Percentiles rank a stretch among this genome's conserved stretches.
Evolutionary conservation across 352 stramenopile species (phyloP).

Genomic region (Phytophthora foliorum): DNA sequence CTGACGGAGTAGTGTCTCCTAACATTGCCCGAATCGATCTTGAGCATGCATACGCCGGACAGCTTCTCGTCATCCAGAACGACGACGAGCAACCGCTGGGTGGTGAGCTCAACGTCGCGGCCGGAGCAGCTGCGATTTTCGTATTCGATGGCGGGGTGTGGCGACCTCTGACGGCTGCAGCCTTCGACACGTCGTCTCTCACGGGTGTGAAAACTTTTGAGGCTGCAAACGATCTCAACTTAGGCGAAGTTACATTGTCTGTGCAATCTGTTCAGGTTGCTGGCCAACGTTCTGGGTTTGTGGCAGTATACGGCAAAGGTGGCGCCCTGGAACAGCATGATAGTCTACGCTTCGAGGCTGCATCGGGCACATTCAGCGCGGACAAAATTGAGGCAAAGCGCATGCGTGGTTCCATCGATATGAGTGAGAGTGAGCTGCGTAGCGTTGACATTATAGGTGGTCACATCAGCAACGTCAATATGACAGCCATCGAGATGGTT

Average conservation of each 20-base stretch:
- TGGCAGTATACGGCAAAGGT: conserved; percentile 80
- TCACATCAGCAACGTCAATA: conserved; percentile 82
- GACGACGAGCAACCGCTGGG: conserved; percentile 65
- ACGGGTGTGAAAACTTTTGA: conserved; percentile 68
- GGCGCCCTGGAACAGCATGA: conserved; percentile 71
- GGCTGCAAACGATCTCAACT: conserved; percentile 75
- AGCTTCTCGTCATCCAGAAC: conserved; percentile 83
- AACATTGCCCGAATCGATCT: conserved; percentile 60
- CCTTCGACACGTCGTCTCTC: conserved; percentile 71
- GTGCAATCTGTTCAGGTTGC: conserved; percentile 72
- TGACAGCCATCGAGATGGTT: conserved; percentile 75
- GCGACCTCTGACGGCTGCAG: conserved; percentile 72
- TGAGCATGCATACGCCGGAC: conserved; percentile 52
- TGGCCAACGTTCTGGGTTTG: conserved; percentile 57
- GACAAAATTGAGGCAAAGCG: conserved; percentile 57
- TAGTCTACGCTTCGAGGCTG: conserved; percentile 68
- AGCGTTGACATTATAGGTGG: conserved; percentile 79
- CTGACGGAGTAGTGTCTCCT: conserved; percentile 44
- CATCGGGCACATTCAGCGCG: conserved; percentile 46
- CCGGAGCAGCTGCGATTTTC: conserved; percentile 63
- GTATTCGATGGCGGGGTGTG: conserved; percentile 74
- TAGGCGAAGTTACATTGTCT: conserved; percentile 77
- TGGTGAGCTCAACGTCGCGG: conserved; percentile 63
- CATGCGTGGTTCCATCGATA: conserved; percentile 82
- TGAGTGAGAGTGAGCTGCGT: conserved; percentile 74